Evolutionary conservation across 2,329 filamentous ascomycete species (phyloP).

Genomic region (Xylariaceae sp.): DNA sequence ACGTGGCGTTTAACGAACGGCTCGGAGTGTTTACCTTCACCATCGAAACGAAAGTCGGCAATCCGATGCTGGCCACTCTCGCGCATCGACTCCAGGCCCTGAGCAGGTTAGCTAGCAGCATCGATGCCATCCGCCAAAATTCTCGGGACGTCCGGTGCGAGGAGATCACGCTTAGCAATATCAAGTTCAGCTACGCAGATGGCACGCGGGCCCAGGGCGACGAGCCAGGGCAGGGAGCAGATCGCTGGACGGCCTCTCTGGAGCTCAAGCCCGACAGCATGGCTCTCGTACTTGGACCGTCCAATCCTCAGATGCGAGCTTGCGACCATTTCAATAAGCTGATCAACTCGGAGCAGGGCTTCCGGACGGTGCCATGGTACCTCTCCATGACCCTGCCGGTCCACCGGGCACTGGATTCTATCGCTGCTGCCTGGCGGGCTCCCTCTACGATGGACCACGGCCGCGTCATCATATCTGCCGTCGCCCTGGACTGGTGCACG

Average conservation of each 20-base stretch:
- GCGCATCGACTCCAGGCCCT: conserved; percentile 58
- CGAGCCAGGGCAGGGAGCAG: conserved; percentile 15
- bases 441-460: conserved; percentile 39
- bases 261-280: conserved; percentile 52
- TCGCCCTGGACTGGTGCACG: conserved; percentile 52
- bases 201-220: conserved; percentile 18
- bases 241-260: conserved; percentile 50
- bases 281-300: conserved; percentile 52
- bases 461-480: conserved; percentile 45
- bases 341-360: conserved; percentile 38
- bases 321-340: conserved; percentile 54
- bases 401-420: conserved; percentile 53
- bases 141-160: conserved; percentile 51
- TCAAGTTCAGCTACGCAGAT: conserved; percentile 64
- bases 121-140: conserved; percentile 57
- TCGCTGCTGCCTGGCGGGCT: conserved; percentile 51
- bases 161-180: conserved; percentile 53
- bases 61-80: conserved; percentile 54
- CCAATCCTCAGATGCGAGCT: conserved; percentile 64
- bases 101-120: conserved; percentile 64
- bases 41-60: conserved; percentile 53
- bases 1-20: conserved; percentile 55
- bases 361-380: conserved; percentile 46
- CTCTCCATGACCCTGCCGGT: conserved; percentile 59
- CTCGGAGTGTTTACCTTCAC: conserved; percentile 60